A percentile compares a stretch with the other conserved stretches of the same genome.
Conservation (phyloP, 768 basidiomycete genomes). For the Rhodotorula kratochvilovae region DNA sequence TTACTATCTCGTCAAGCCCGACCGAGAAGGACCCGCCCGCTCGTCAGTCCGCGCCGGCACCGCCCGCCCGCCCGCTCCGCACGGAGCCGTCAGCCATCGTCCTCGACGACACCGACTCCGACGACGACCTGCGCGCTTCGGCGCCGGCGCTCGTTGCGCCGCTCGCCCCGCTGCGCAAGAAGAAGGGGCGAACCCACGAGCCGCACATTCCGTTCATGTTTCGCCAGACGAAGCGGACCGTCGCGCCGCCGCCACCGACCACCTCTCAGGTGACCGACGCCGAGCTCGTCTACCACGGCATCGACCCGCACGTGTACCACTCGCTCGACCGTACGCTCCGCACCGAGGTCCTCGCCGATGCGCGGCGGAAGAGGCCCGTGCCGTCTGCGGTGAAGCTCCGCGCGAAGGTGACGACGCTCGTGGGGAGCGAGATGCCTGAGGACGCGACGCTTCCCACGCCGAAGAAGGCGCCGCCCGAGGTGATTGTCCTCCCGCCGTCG, state of each 20-base stretch:
- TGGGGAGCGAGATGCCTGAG: neutral
- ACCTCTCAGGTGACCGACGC: constrained; percentile 37
- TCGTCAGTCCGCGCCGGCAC: neutral
- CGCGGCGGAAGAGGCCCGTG: constrained; percentile 30
- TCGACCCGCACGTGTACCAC: constrained; percentile 69
- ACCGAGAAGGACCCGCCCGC: neutral
- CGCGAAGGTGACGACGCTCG: neutral
- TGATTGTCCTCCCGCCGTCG: constrained; percentile 53
- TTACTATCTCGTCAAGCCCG: neutral
- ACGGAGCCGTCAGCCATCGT: constrained; percentile 1
- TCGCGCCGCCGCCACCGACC: neutral
- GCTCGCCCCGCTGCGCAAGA: neutral
- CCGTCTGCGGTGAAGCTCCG: neutral
- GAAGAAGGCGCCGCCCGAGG: neutral
- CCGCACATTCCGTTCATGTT: constrained; percentile 43
- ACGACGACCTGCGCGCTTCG: neutral
- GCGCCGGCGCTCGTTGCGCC: neutral
- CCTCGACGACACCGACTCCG: constrained; percentile 25
- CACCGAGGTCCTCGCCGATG: constrained; percentile 63
- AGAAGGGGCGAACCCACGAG: neutral
- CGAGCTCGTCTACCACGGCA: constrained; percentile 61
- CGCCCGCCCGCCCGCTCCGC: neutral
- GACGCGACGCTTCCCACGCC: neutral
- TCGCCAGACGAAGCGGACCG: neutral
- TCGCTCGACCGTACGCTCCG: constrained; percentile 64